Evolutionary conservation across 345 rosid genomes (phyloP), one percentile per base, ranked within the genome.

Genomic region (Rhodomyrtus tomentosa): DNA sequence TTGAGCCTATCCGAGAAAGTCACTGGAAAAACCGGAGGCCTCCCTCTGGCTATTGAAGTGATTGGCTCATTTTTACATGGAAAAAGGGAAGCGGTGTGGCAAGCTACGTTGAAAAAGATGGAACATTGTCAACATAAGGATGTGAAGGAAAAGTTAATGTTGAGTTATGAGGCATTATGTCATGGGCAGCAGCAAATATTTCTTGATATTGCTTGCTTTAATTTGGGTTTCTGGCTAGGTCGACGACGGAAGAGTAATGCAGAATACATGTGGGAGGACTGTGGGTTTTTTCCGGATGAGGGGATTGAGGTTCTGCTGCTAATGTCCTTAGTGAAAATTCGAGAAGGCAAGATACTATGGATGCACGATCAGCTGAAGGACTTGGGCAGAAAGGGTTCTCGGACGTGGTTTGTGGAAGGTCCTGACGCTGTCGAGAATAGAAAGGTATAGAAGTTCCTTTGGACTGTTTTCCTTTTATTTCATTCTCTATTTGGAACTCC

Each of bases 341-440:
- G 9, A 8, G 83, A 45, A 2, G 25, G 24, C 5, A 21, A 58
- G 22, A 10, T 1, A 7, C n/a, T 84, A 11, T 29, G 83, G 50
- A 85, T 85, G 86, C 86, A 85, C 38, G 80, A 85, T 76, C 83
- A 85, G 0, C 80, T 85, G 5, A 56, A 38, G 20, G 86, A 85
- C 42, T 38, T 85, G 32, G 86, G 86, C 1, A 32, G 52, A 36
- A 51, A 36, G 72, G 53, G 38, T 50, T 51, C 6, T 25, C n/a
- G 58, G n/a, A 2, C 3, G n/a, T 54, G 58, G 56, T 3, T 3
- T 68, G 15, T 8, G 45, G 24, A 29, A 25, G 54, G 25, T 36
- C 20, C 13, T 22, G n/a, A 12, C 15, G 13, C 21, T 16, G 24
- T 76, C 24, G 0, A 1, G 5, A 32, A 29, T 14, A 29, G 32